Conservation (phyloP, 768 basidiomycete species). For the Lactarius psammicola region DNA sequence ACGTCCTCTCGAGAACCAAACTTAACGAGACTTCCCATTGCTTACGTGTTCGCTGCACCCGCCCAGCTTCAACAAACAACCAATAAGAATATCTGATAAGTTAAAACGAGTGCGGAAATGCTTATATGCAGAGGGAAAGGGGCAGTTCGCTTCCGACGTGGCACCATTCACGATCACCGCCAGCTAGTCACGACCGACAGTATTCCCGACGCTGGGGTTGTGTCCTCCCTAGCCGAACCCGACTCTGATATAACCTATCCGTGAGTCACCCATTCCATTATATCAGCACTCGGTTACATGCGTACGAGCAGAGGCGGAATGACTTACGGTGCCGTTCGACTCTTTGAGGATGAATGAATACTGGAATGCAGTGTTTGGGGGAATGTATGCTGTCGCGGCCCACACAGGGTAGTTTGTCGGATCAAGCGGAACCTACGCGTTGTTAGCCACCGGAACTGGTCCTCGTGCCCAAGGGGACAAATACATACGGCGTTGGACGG, state of each 20-base stretch:
- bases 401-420: slow-evolving; percentile 53
- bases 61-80: not conserved
- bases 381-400: slow-evolving; percentile 50
- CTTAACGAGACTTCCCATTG: not conserved
- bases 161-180: slow-evolving; percentile 36
- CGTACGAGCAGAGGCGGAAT: not conserved
- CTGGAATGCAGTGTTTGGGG: slow-evolving; percentile 49
- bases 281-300: slow-evolving; percentile 31
- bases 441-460: not conserved
- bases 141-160: too few species aligned
- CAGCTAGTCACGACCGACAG: slow-evolving; percentile 46
- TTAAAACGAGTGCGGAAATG: too few species aligned
- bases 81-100: not conserved
- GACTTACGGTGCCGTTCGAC: slow-evolving; percentile 46
- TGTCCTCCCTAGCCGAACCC: slow-evolving; percentile 54
- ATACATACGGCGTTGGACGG: slow-evolving; percentile 45
- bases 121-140: too few species aligned
- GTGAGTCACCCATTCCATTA: not conserved
- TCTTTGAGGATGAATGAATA: slow-evolving; percentile 64
- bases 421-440: slow-evolving; percentile 48
- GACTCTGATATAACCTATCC: slow-evolving; percentile 53
- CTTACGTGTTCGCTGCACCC: not conserved
- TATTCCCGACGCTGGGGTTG: slow-evolving; percentile 33
- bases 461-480: not conserved
- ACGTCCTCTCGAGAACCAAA: not conserved